phyloP scores from a whole-genome alignment of 2,329 filamentous ascomycete genomes.

The Geosmithia flava region DNA sequence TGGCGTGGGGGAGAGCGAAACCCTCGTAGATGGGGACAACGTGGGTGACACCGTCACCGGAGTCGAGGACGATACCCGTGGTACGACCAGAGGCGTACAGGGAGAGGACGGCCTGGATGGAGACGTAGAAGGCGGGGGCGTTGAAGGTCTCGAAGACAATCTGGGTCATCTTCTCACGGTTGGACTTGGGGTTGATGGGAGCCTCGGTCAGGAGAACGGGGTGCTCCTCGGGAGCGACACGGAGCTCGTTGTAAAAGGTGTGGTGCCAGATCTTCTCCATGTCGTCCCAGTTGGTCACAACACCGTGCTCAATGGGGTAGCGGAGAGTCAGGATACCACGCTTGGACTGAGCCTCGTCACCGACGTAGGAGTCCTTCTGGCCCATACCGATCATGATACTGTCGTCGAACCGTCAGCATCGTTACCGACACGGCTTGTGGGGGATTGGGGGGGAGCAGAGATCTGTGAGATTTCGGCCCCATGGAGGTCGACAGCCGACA shows the following conservation, averaged over 20 bases:
- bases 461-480: not conserved
- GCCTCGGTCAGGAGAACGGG: constrained; percentile 98
- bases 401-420: constrained; percentile 25
- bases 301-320: constrained; percentile 99
- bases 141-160: constrained; percentile 99
- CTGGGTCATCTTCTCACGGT: constrained; percentile 99
- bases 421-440: not conserved
- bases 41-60: constrained; percentile 99
- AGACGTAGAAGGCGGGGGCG: constrained; percentile 99
- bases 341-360: constrained; percentile 99
- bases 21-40: constrained; percentile 99
- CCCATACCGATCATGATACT: constrained; percentile 99
- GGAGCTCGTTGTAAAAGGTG: constrained; percentile 99
- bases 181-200: constrained; percentile 99
- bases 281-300: constrained; percentile 99
- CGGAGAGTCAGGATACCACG: constrained; percentile 99
- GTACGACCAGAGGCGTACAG: constrained; percentile 99
- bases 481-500: not conserved
- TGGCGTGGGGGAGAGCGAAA: constrained; percentile 99
- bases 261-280: constrained; percentile 99
- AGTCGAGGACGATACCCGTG: constrained; percentile 99
- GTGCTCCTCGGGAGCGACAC: constrained; percentile 99
- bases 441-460: not conserved
- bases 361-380: constrained; percentile 99
- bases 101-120: constrained; percentile 97